Evolutionary conservation across 2,329 filamentous ascomycete species (phyloP).

Genomic region (Simplicillium aogashimaense): DNA sequence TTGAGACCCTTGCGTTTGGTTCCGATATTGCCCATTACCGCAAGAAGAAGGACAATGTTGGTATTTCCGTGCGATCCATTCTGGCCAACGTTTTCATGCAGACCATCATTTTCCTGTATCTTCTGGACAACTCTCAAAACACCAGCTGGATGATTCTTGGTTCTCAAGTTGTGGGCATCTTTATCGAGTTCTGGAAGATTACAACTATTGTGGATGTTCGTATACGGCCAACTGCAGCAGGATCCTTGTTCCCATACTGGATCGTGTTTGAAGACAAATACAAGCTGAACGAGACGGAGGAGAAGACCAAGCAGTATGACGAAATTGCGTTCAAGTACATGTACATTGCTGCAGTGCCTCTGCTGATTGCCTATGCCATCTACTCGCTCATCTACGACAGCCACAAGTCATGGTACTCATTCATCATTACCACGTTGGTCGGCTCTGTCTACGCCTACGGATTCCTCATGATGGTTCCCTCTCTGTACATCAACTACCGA

Average conservation of each 20-base stretch:
- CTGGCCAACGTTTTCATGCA: constrained; percentile 98
- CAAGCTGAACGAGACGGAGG: constrained; percentile 85
- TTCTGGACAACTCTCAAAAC: constrained; percentile 94
- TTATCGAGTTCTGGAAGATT: constrained; percentile 78
- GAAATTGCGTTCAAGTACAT: constrained; percentile 96
- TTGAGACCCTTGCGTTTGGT: constrained; percentile 94
- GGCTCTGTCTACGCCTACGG: constrained; percentile 96
- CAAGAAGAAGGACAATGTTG: constrained; percentile 99
- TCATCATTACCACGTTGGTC: constrained; percentile 88
- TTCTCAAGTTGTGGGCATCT: constrained; percentile 73
- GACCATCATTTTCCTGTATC: constrained; percentile 85
- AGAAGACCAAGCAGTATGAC: constrained; percentile 98
- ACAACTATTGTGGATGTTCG: constrained; percentile 91
- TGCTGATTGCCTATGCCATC: constrained; percentile 77
- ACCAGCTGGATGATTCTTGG: constrained; percentile 99
- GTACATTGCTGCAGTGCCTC: constrained; percentile 81
- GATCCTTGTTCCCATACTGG: constrained; percentile 66
- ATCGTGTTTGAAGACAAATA: constrained; percentile 94
- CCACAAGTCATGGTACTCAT: constrained; percentile 98
- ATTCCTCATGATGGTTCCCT: constrained; percentile 98
- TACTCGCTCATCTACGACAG: constrained; percentile 90
- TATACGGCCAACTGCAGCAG: constrained; percentile 56
- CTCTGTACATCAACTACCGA: constrained; percentile 97
- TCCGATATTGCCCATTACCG: constrained; percentile 96
- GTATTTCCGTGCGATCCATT: constrained; percentile 92